These are phyloP conservation scores for Themeda triandra DNA, from an alignment of 176 grass and related monocot genomes.

Conservation along the genomic window DNA sequence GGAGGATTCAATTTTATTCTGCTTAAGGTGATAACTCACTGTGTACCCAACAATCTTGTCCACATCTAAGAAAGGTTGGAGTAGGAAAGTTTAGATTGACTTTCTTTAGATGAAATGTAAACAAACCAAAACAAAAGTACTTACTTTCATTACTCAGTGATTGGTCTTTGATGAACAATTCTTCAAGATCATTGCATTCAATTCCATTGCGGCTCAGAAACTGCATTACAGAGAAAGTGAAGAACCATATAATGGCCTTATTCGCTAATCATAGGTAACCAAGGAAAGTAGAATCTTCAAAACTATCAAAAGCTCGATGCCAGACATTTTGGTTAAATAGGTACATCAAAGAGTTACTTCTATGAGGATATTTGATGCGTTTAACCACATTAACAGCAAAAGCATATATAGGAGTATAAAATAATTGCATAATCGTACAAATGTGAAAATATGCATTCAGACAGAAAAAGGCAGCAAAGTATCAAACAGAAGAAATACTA, in stretches of 20 bases:
- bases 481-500: not conserved
- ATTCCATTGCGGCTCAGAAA: slow-evolving; percentile 77
- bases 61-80: slow-evolving; percentile 63
- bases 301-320: not conserved
- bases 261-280: not conserved
- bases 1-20: slow-evolving; percentile 57
- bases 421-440: not conserved
- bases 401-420: not conserved
- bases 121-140: slow-evolving; percentile 41
- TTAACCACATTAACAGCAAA: not conserved
- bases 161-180: slow-evolving; percentile 92
- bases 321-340: not conserved
- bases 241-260: not conserved
- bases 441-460: not conserved
- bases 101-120: not conserved
- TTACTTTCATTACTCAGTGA: slow-evolving; percentile 92
- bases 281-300: not conserved
- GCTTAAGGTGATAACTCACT: slow-evolving; percentile 86
- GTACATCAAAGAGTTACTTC: not conserved
- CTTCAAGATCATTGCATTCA: slow-evolving; percentile 88
- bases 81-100: slow-evolving; percentile 16
- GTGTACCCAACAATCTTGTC: slow-evolving; percentile 95
- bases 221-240: slow-evolving; percentile 33
- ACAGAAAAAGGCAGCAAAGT: not conserved
- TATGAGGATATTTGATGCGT: not conserved